Base-by-base conservation (phyloP, 2,329 filamentous ascomycete species). In the Colletotrichum viniferum region DNA sequence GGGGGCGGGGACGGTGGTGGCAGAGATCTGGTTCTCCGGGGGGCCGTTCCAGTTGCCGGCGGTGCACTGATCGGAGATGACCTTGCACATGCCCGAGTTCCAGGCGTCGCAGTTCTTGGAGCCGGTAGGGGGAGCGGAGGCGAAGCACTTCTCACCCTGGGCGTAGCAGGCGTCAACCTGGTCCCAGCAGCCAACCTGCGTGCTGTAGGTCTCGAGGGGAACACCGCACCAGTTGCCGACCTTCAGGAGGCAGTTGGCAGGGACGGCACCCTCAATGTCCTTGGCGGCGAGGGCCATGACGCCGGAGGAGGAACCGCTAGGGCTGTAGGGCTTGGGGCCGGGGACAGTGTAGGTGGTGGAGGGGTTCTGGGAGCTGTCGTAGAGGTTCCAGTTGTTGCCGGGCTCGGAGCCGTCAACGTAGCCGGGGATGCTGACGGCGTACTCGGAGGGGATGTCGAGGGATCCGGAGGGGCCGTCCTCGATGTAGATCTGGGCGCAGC, bases 161-260 rank as follows among this genome's bases (percentile, higher is more conserved):
- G 83, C 81, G 86, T 88, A 95, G 87, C 92, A 93, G 64, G 86
- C 81, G 48, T 85, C 82, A 13, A 87, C 87, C 4, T 88, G 84
- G 72, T 85, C 86, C 90, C 91, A 94, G 86, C 94, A 95, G 16
- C 88, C 88, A 2, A 80, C 80, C 80, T 92, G 87, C 60, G 86
- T 85, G 6, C 84, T 85, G 84, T 93, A 95, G 10, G 83, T 79
- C 0, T 89, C 82, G 2, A 95, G 87, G 80, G 94, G 89, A 74
- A 88, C 85, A 67, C 89, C 93, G 83, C 92, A 94, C 93, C 93
- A 95, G 85, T 95, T 95, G 74, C 86, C 93, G 81, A 94, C 94
- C 80, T 91, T 90, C 75, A 92, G 80, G 48, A 94, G 85, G 80
- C 91, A 94, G 78, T 87, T 84, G 2, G 80, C 70, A 0, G 92